phyloP scores from a whole-genome alignment of 2,329 filamentous ascomycete species.

The Aureobasidium sp. region DNA sequence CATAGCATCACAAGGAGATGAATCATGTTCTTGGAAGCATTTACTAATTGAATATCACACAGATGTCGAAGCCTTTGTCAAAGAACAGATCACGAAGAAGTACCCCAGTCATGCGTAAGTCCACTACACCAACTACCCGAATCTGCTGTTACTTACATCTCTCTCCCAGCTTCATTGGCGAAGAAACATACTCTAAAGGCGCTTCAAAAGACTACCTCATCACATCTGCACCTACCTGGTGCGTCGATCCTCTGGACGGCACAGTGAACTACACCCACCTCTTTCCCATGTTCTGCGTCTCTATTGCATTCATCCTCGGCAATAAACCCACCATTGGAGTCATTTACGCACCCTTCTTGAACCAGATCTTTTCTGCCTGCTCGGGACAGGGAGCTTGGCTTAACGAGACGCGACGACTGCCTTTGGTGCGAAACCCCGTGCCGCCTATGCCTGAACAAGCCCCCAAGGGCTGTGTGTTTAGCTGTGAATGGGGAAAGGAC shows the following conservation, averaged over 20 bases:
- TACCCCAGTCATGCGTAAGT: constrained; percentile 62
- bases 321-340: constrained; percentile 60
- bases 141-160: background rate
- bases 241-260: constrained; percentile 69
- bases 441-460: constrained; percentile 58
- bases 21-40: background rate
- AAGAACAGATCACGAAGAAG: constrained; percentile 48
- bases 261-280: constrained; percentile 77
- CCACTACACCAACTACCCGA: background rate
- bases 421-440: constrained; percentile 55
- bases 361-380: constrained; percentile 64
- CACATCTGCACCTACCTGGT: constrained; percentile 60
- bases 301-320: constrained; percentile 60
- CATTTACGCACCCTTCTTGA: constrained; percentile 64
- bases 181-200: constrained; percentile 67
- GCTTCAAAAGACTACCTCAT: constrained; percentile 63
- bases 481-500: constrained; percentile 76
- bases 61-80: constrained; percentile 69
- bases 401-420: constrained; percentile 57
- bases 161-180: constrained; percentile 60
- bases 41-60: background rate
- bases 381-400: constrained; percentile 61
- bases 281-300: constrained; percentile 76
- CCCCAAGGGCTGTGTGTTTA: constrained; percentile 63
- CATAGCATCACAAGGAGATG: background rate